These are phyloP conservation scores for Phytophthora capsici DNA, from an alignment of 352 stramenopile species.

Conservation along the genomic window DNA sequence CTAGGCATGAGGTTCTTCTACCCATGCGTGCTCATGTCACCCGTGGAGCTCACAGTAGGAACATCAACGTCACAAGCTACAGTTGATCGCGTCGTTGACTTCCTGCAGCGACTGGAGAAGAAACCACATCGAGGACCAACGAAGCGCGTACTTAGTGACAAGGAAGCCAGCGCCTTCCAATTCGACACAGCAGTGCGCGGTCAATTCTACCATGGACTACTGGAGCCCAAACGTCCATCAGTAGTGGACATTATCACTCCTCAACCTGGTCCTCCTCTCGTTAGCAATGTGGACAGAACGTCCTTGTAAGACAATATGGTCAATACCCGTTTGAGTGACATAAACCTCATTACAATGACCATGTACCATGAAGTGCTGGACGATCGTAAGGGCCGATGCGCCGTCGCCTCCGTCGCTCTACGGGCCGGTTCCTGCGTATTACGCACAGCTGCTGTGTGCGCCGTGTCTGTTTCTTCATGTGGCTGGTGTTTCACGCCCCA, in stretches of 20 bases:
- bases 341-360: background rate
- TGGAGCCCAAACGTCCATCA: conserved; percentile 50
- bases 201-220: conserved; percentile 67
- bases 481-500: conserved; percentile 54
- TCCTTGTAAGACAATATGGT: conserved; percentile 29
- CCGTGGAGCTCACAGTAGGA: conserved; percentile 64
- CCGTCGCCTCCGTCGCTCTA: conserved; percentile 42
- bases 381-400: conserved; percentile 51
- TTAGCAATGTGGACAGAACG: conserved; percentile 45
- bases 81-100: conserved; percentile 49
- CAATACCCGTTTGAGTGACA: conserved; percentile 10
- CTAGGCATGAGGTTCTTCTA: conserved; percentile 81
- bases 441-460: conserved; percentile 29
- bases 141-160: conserved; percentile 58
- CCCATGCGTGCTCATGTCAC: conserved; percentile 66
- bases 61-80: conserved; percentile 44
- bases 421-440: conserved; percentile 44
- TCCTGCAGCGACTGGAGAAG: conserved; percentile 66
- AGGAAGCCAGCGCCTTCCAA: conserved; percentile 66
- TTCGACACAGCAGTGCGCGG: conserved; percentile 67
- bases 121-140: conserved; percentile 67
- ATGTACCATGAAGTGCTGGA: conserved; percentile 34
- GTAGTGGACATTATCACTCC: conserved; percentile 54
- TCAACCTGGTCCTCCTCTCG: conserved; percentile 46
- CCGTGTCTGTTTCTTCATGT: conserved; percentile 49